These are phyloP conservation scores for Fusarium albosuccineum DNA, from an alignment of 2,329 filamentous ascomycete genomes.

Conservation along the genomic window DNA sequence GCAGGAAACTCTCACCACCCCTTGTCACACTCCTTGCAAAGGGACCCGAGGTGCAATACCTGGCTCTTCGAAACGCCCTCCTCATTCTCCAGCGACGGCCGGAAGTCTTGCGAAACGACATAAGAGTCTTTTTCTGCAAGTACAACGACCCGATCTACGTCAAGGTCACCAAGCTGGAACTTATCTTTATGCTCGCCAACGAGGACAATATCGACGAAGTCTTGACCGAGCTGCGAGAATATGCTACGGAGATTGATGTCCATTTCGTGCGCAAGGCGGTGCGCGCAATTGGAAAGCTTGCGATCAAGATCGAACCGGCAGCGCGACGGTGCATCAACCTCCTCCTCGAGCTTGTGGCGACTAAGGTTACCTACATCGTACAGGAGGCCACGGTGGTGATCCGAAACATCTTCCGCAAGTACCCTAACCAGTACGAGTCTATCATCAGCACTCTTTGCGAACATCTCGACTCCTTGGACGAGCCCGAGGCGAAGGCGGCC, in stretches of 20 bases:
- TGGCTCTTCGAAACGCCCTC: slow-evolving; percentile 92
- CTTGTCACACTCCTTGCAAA: slow-evolving; percentile 95
- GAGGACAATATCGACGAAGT: slow-evolving; percentile 97
- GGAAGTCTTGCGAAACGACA: slow-evolving; percentile 95
- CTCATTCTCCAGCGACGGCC: slow-evolving; percentile 93
- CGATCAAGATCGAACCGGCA: slow-evolving; percentile 98
- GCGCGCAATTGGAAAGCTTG: slow-evolving; percentile 95
- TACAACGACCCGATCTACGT: slow-evolving; percentile 99
- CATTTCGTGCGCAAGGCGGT: slow-evolving; percentile 99
- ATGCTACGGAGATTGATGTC: slow-evolving; percentile 98
- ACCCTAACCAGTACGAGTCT: slow-evolving; percentile 97
- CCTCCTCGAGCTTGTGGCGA: slow-evolving; percentile 91
- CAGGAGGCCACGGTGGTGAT: slow-evolving; percentile 99
- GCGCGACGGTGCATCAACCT: slow-evolving; percentile 92
- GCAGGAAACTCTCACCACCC: slow-evolving; percentile 93
- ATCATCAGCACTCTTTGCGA: slow-evolving; percentile 97
- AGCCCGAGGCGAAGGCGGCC: slow-evolving; percentile 96
- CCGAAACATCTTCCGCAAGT: slow-evolving; percentile 98
- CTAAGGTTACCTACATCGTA: slow-evolving; percentile 99
- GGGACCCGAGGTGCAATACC: slow-evolving; percentile 97
- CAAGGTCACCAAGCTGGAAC: slow-evolving; percentile 97
- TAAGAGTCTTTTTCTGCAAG: slow-evolving; percentile 99
- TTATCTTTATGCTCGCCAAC: slow-evolving; percentile 98
- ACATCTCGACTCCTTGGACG: slow-evolving; percentile 94
- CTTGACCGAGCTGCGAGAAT: slow-evolving; percentile 92